Conservation (phyloP, 331 rosid genomes). For the Stylosanthes scabra region DNA sequence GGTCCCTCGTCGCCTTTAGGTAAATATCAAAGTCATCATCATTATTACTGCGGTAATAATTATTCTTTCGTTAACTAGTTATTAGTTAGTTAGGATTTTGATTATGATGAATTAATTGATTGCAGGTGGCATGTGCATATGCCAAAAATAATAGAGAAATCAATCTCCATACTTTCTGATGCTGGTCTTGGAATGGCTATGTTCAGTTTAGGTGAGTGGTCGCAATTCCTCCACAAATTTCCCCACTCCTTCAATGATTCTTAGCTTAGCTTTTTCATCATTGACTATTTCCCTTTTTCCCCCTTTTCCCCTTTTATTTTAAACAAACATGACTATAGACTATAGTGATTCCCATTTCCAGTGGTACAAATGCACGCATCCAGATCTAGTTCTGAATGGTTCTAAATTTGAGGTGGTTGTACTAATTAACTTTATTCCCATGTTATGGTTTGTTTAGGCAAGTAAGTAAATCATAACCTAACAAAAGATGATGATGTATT, state of each 20-base stretch:
- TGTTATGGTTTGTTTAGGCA: not conserved
- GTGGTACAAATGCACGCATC: not conserved
- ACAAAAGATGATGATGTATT: not conserved
- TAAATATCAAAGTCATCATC: constrained; percentile 37
- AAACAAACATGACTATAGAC: not conserved
- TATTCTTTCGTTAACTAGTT: not conserved
- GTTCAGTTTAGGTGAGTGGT: constrained; percentile 94
- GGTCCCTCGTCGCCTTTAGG: constrained; percentile 92
- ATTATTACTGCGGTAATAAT: not conserved
- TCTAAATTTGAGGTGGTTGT: not conserved
- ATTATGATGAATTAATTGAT: constrained; percentile 8
- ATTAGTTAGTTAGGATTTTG: constrained; percentile 4
- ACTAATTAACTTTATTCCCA: not conserved
- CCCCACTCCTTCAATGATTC: constrained; percentile 22
- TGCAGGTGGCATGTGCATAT: constrained; percentile 87
- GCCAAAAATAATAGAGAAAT: constrained; percentile 74
- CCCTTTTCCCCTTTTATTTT: not conserved
- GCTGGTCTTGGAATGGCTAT: constrained; percentile 99
- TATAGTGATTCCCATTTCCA: constrained; percentile 3
- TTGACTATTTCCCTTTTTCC: constrained; percentile 20
- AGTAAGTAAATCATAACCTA: not conserved
- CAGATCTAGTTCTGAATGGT: not conserved
- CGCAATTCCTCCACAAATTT: constrained; percentile 32
- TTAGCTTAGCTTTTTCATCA: too few relatives aligned
- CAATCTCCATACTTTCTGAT: constrained; percentile 95